phyloP scores from a whole-genome alignment of 2,329 filamentous ascomycete genomes.

The Mycosphaerelloides madeirae region DNA sequence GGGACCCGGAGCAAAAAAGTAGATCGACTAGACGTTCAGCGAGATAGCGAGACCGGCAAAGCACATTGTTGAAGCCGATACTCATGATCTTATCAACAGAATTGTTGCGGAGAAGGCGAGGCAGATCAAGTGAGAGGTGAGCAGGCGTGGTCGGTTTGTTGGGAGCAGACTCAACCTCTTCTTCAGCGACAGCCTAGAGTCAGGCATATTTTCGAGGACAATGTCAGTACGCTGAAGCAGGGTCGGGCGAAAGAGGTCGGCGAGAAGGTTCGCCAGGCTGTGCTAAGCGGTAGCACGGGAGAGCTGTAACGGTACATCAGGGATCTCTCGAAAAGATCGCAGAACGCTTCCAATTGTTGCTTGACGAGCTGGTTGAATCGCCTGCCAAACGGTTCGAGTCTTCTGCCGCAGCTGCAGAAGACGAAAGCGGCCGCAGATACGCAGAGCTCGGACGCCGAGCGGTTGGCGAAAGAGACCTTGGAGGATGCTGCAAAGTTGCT shows the following conservation, averaged over 20 bases:
- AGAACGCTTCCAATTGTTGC: constrained; percentile 40
- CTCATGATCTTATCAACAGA: constrained; percentile 51
- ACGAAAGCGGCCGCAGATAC: constrained; percentile 61
- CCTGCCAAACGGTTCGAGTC: constrained; percentile 59
- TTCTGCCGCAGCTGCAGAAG: constrained; percentile 61
- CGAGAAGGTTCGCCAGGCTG: constrained; percentile 56
- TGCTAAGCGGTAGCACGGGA: constrained; percentile 56
- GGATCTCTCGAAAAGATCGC: constrained; percentile 53
- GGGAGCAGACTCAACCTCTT: constrained; percentile 62
- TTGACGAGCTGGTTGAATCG: constrained; percentile 59
- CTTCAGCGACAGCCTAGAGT: constrained; percentile 70
- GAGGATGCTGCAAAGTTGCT: constrained; percentile 61
- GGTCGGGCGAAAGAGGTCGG: constrained; percentile 62
- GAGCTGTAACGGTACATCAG: constrained; percentile 60
- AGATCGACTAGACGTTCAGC: constrained; percentile 65
- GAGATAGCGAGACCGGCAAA: constrained; percentile 61
- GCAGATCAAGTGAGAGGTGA: constrained; percentile 62
- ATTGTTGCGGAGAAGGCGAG: constrained; percentile 65
- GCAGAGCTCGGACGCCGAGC: constrained; percentile 64
- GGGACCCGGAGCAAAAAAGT: constrained; percentile 70
- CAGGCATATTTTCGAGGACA: constrained; percentile 67
- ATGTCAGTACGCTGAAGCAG: constrained; percentile 61
- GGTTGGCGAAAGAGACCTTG: constrained; percentile 62
- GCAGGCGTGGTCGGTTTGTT: constrained; percentile 63
- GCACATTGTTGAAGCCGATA: constrained; percentile 55